These are phyloP conservation scores for Cytospora mali DNA, from an alignment of 2,329 filamentous ascomycete genomes.

Conservation along the genomic window DNA sequence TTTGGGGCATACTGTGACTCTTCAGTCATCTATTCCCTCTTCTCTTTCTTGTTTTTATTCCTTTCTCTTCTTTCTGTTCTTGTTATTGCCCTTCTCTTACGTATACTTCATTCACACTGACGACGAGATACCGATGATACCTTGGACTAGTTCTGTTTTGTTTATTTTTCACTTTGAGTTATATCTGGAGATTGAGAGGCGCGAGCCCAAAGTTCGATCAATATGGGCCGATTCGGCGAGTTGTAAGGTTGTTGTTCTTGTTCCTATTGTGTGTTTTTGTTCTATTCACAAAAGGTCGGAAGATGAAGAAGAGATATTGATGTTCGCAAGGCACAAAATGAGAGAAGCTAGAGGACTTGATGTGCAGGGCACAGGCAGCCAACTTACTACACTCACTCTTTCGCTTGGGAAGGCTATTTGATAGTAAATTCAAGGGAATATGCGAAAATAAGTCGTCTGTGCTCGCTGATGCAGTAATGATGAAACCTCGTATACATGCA, in stretches of 20 bases:
- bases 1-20: conserved; percentile 13
- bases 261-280: not conserved
- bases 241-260: not conserved
- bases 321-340: conserved; percentile 26
- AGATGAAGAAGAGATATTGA: conserved; percentile 12
- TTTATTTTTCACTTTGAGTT: not conserved
- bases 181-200: conserved; percentile 19
- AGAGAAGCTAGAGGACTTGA: conserved; percentile 7
- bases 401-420: conserved; percentile 22
- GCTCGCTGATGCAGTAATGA: not conserved
- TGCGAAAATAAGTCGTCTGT: not conserved
- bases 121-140: conserved; percentile 30
- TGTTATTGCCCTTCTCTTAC: conserved; percentile 13
- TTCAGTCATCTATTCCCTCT: conserved; percentile 15
- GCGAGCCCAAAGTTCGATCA: conserved; percentile 16
- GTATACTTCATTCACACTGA: conserved; percentile 25
- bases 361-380: conserved; percentile 6
- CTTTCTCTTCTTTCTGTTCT: no score
- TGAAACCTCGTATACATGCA: not conserved
- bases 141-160: conserved; percentile 16
- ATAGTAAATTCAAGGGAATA: conserved; percentile 19
- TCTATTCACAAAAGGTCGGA: conserved; percentile 5
- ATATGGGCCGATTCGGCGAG: conserved; percentile 14
- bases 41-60: conserved; percentile 27
- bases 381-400: conserved; percentile 23